Evolutionary conservation across 2,329 filamentous ascomycete genomes (phyloP).

Genomic region (Penicillium rolfsii): DNA sequence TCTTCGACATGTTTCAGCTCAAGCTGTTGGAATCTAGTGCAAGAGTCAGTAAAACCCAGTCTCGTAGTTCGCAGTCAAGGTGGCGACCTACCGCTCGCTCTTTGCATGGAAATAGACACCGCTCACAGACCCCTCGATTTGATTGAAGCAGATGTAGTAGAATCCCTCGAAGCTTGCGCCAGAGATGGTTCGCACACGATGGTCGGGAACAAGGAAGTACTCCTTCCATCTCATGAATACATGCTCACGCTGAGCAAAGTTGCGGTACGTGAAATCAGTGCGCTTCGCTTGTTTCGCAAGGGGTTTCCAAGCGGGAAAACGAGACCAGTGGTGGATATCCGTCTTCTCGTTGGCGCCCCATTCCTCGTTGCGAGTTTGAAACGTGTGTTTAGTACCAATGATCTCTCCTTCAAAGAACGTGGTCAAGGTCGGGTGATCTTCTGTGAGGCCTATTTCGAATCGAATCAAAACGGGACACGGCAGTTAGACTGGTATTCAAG

Average conservation of each 20-base stretch:
- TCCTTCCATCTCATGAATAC: constrained; percentile 99
- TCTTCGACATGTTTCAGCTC: constrained; percentile 88
- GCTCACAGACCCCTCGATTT: constrained; percentile 79
- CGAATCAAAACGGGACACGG: constrained; percentile 6
- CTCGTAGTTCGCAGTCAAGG: neutral
- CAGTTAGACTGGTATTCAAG: constrained; percentile 9
- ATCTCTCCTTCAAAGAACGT: constrained; percentile 99
- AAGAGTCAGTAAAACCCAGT: constrained; percentile 14
- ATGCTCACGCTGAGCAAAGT: constrained; percentile 78
- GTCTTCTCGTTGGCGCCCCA: constrained; percentile 94
- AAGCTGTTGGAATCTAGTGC: constrained; percentile 82
- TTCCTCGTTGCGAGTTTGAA: constrained; percentile 81
- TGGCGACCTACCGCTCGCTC: constrained; percentile 81
- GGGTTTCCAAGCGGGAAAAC: constrained; percentile 84
- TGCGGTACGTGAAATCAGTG: constrained; percentile 63
- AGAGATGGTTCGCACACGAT: constrained; percentile 84
- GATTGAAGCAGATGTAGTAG: constrained; percentile 99
- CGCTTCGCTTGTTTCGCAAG: constrained; percentile 66
- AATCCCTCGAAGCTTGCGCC: constrained; percentile 98
- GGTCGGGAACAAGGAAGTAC: constrained; percentile 93
- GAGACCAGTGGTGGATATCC: constrained; percentile 89
- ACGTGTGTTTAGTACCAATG: constrained; percentile 92
- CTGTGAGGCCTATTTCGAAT: constrained; percentile 71
- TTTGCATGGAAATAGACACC: constrained; percentile 98
- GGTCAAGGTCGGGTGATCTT: constrained; percentile 94